These are phyloP conservation scores for Paulownia fortunei DNA, from an alignment of 257 asterid genomes.

Conservation along the genomic window DNA sequence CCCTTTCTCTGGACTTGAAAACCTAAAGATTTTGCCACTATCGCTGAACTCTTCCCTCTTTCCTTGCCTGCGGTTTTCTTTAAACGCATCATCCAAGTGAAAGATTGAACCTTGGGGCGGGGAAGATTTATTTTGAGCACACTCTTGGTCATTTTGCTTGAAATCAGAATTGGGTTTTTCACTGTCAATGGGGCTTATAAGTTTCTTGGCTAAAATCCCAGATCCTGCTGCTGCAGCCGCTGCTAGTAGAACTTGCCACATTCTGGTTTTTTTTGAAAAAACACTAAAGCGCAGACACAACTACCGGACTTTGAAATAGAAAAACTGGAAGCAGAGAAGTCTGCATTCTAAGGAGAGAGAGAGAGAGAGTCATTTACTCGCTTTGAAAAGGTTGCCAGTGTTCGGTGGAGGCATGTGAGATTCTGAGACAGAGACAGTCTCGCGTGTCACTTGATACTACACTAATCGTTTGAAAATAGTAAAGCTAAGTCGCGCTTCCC, in stretches of 20 bases:
- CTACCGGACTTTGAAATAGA: neutral
- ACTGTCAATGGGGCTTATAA: constrained; percentile 41
- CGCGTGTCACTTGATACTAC: too few relatives aligned
- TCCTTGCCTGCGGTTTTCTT: constrained; percentile 27
- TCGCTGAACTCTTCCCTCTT: constrained; percentile 28
- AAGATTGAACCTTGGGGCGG: constrained; percentile 40
- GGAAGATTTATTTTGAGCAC: constrained; percentile 22
- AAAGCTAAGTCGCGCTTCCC: constrained; percentile 35
- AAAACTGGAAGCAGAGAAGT: neutral
- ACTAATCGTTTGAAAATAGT: neutral
- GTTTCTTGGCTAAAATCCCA: constrained; percentile 73
- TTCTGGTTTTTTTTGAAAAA: constrained; percentile 29
- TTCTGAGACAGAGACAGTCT: neutral
- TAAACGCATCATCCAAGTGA: constrained; percentile 21
- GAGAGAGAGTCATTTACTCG: constrained; percentile 27
- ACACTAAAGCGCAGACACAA: constrained; percentile 2
- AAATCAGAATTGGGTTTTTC: constrained; percentile 37
- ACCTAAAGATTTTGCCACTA: constrained; percentile 59
- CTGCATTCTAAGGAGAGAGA: neutral
- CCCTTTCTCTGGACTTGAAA: constrained; percentile 53
- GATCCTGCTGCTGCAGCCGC: too few relatives aligned
- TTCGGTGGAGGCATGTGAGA: constrained; percentile 33
- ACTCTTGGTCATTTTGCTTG: too few relatives aligned
- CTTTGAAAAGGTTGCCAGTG: constrained; percentile 29
- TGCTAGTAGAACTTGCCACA: too few relatives aligned